Evolutionary conservation across 805 yeast genomes (phyloP).

Genomic region (Torulaspora microellipsoides): DNA sequence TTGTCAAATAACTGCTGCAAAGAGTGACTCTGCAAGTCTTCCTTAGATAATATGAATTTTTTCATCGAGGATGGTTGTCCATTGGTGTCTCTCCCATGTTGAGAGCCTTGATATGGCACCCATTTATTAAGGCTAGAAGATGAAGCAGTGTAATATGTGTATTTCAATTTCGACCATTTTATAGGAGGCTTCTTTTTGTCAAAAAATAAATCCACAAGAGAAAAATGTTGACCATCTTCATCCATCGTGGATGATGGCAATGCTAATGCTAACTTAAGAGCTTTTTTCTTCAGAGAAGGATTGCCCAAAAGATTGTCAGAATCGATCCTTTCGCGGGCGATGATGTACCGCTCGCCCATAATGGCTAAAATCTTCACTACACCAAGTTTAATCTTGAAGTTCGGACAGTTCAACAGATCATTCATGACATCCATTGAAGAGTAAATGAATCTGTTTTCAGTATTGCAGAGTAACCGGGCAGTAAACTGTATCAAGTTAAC

Average conservation of each 20-base stretch:
- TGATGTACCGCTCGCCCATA: constrained; percentile 57
- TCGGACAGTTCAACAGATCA: constrained; percentile 53
- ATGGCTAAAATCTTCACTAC: constrained; percentile 58
- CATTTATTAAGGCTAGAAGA: background rate
- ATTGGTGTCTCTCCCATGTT: constrained; percentile 32
- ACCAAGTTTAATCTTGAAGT: constrained; percentile 52
- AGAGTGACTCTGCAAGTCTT: constrained; percentile 49
- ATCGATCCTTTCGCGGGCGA: constrained; percentile 30
- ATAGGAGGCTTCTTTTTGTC: constrained; percentile 45
- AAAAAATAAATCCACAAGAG: constrained; percentile 45
- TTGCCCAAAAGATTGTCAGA: constrained; percentile 23
- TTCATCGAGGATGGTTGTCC: constrained; percentile 35
- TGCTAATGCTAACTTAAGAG: constrained; percentile 50
- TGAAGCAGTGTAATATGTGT: constrained; percentile 44
- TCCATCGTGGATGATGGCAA: constrained; percentile 47
- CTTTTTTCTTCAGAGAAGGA: constrained; percentile 39
- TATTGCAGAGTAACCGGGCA: constrained; percentile 57
- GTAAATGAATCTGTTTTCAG: constrained; percentile 63
- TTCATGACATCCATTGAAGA: constrained; percentile 60
- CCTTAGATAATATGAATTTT: constrained; percentile 48
- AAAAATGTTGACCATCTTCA: constrained; percentile 38
- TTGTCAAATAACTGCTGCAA: constrained; percentile 61
- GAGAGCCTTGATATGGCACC: constrained; percentile 1
- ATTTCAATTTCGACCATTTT: constrained; percentile 53
- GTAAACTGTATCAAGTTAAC: constrained; percentile 58